Evolutionary conservation across 352 stramenopile species (phyloP).

Genomic region (Globisporangium parvum): DNA sequence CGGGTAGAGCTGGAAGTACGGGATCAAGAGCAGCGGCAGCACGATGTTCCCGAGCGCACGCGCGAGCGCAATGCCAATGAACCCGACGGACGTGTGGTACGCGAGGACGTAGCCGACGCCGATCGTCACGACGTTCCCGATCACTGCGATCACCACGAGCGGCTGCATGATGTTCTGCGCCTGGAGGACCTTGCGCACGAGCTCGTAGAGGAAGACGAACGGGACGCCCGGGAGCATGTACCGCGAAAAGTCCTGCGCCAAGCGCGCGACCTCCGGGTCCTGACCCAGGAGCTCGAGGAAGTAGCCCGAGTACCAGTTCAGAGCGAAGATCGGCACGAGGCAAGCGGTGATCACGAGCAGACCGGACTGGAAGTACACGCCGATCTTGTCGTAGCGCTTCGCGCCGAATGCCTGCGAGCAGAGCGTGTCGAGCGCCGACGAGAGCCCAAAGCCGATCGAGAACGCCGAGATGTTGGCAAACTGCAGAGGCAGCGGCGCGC

Average conservation of each 20-base stretch:
- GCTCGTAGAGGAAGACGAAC: conserved; percentile 77
- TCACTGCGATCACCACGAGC: conserved; percentile 54
- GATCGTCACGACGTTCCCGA: conserved; percentile 66
- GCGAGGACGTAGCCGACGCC: conserved; percentile 56
- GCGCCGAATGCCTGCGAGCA: conserved; percentile 66
- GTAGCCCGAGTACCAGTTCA: conserved; percentile 54
- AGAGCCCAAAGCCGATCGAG: conserved; percentile 52
- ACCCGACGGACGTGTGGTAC: conserved; percentile 65
- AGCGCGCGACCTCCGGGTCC: conserved; percentile 36
- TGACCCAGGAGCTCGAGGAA: conserved; percentile 43
- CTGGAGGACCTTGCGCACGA: conserved; percentile 75
- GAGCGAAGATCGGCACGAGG: conserved; percentile 38
- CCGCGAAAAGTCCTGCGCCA: conserved; percentile 51
- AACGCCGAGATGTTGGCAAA: conserved; percentile 71
- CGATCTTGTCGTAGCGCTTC: conserved; percentile 54
- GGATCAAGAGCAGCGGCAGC: conserved; percentile 34
- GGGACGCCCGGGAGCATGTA: conserved; percentile 54
- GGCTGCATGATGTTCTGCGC: conserved; percentile 75
- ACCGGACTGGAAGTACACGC: conserved; percentile 68
- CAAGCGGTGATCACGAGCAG: conserved; percentile 42
- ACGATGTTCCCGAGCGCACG: conserved; percentile 42
- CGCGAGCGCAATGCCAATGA: conserved; percentile 58
- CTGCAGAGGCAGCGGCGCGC: conserved; percentile 11
- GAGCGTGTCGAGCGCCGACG: conserved; percentile 72
- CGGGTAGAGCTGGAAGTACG: conserved; percentile 41